Conservation (phyloP, 306 rosid species). For the Cyamopsis tetragonoloba region DNA sequence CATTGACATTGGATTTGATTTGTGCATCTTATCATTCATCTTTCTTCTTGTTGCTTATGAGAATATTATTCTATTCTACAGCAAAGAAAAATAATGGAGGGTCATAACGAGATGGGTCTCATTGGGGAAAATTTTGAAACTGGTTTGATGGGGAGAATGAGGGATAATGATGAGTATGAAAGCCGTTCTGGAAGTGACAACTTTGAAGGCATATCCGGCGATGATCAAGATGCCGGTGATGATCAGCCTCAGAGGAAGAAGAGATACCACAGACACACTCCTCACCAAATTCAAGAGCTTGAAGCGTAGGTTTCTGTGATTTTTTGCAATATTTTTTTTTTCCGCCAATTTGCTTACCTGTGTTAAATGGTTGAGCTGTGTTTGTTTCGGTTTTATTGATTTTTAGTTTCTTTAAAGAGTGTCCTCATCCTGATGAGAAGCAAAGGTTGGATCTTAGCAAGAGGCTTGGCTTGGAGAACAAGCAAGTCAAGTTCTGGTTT, state of each 20-base stretch:
- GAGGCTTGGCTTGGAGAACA: slow-evolving; percentile 72
- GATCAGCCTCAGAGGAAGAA: slow-evolving; percentile 63
- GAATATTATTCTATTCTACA: slow-evolving; percentile 33
- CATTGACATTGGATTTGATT: slow-evolving; percentile 1
- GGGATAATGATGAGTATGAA: slow-evolving; percentile 85
- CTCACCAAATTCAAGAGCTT: slow-evolving; percentile 88
- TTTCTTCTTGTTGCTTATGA: slow-evolving; percentile 15
- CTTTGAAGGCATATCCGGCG: slow-evolving; percentile 76
- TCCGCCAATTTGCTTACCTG: neutral
- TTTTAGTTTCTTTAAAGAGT: slow-evolving; percentile 83
- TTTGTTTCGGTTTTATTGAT: slow-evolving; percentile 16
- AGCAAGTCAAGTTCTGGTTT: slow-evolving; percentile 99
- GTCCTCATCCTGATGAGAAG: slow-evolving; percentile 98
- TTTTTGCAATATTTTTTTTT: neutral
- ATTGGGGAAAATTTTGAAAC: slow-evolving; percentile 64
- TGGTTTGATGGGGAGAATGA: slow-evolving; percentile 53
- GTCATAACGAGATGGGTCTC: slow-evolving; percentile 56
- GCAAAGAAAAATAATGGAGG: slow-evolving; percentile 83
- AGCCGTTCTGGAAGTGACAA: slow-evolving; percentile 94
- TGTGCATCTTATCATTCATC: neutral
- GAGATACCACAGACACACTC: slow-evolving; percentile 93
- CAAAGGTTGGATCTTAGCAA: slow-evolving; percentile 81
- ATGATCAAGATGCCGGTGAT: slow-evolving; percentile 71
- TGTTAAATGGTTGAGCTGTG: neutral
- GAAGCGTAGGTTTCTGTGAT: slow-evolving; percentile 53